Evolutionary conservation across 2,329 filamentous ascomycete species (phyloP), one percentile per base, ranked within the genome.

Genomic region (Acrodontium crateriforme): DNA sequence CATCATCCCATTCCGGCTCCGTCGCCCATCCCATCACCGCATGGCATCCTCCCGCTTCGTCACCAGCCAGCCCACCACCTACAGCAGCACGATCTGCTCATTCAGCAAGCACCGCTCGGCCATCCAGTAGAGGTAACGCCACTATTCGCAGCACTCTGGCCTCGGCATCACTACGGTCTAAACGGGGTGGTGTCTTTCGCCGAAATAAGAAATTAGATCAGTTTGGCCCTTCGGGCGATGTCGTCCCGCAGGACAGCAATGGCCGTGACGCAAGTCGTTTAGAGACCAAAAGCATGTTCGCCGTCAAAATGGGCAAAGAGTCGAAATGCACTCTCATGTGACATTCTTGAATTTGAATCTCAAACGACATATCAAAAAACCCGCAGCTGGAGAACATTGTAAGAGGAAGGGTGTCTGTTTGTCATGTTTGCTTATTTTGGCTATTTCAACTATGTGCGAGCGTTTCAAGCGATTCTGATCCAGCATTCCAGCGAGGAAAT

Each of bases 21-120:
- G 42, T 42, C 1, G 40, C 42, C 2, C 49, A 53, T 28, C 48
- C 49, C 1, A 37, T 53, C 27, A 51, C 44, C 4, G 47, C 39
- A 2, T 53, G 50, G 50, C 45, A 46, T 35, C 50, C 50, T 5
- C 49, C 49, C 3, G 47, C 47, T 2, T 27, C 45, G 9, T 32
- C 39, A 11, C 32, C 34, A 3, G 31, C 29, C 27, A 22, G 13
- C 25, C 27, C 6, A 20, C 25, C 6, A 13, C 25, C 11, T 31
- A 36, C 22, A 27, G 27, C 2, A 19, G 41, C 15, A 41, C 39
- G 30, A 43, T 32, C 24, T 40, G 37, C 22, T 22, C 39, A 2
- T 27, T 32, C 3, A 30, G 31, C 8, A 37, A 34, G 13, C 38
- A 33, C 18, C 39, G 36, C 2, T 47, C 45, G 19, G 33, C 42